A percentile compares a stretch with the other conserved stretches of the same genome.
Conservation (phyloP, 73 alveolate genomes). For the Uronychia binucleata region DNA sequence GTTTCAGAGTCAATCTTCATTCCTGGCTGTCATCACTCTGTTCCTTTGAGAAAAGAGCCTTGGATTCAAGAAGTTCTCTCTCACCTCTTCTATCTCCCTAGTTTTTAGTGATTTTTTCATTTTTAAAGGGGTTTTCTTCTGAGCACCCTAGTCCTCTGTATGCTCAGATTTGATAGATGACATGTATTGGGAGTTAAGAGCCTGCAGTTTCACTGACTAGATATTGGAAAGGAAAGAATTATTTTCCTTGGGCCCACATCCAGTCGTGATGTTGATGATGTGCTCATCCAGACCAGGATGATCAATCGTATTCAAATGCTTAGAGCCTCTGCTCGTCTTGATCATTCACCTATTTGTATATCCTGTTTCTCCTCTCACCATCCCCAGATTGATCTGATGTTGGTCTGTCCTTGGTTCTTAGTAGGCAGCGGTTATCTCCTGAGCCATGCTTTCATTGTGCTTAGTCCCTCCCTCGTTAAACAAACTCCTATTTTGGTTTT, state of each 20-base stretch:
- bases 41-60: neutral
- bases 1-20: neutral
- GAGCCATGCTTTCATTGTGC: neutral
- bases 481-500: too few species aligned
- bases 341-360: neutral
- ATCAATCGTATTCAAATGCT: neutral
- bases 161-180: too few species aligned
- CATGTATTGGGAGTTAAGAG: too few species aligned
- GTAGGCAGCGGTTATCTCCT: neutral
- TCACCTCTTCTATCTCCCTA: neutral
- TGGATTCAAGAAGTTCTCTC: neutral
- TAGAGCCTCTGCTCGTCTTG: neutral
- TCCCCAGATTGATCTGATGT: too few species aligned
- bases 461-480: neutral
- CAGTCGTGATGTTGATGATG: too few species aligned
- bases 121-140: too few species aligned
- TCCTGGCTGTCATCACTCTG: neutral
- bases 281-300: too few species aligned
- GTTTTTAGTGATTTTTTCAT: neutral
- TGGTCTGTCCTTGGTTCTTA: neutral
- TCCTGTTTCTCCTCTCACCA: neutral
- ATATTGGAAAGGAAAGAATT: neutral
- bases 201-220: neutral
- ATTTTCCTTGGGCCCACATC: too few species aligned
- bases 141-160: too few species aligned